Conservation (phyloP, 768 basidiomycete genomes). For the Neoboletus magnificus region DNA sequence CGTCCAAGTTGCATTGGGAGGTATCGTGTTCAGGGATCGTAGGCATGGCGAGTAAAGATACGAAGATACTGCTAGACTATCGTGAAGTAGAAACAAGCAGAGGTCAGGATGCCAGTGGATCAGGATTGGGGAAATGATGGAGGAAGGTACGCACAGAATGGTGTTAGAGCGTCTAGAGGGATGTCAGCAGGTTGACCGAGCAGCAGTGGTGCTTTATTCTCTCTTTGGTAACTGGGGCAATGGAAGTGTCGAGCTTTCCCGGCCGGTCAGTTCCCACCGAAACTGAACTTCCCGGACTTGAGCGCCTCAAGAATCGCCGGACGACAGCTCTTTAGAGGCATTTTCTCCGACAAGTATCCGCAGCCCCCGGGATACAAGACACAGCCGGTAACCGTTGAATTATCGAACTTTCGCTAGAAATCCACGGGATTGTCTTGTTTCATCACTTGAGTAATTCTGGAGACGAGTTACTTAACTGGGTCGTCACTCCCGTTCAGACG, state of each 20-base stretch:
- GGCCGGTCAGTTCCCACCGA: constrained; percentile 30
- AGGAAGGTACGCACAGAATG: constrained; percentile 17
- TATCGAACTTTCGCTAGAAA: constrained; percentile 3
- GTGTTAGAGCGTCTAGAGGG: constrained; percentile 28
- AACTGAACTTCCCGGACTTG: constrained; percentile 12
- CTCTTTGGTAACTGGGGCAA: constrained; percentile 34
- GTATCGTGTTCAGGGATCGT: constrained; percentile 28
- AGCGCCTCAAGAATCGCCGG: constrained; percentile 14
- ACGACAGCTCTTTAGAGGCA: constrained; percentile 5
- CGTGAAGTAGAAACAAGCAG: not conserved
- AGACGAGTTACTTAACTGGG: not conserved
- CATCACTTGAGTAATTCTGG: not conserved
- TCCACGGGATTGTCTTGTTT: constrained; percentile 3
- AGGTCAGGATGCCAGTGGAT: constrained; percentile 10
- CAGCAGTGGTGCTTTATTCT: constrained; percentile 31
- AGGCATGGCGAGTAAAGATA: constrained; percentile 19
- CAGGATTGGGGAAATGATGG: constrained; percentile 6
- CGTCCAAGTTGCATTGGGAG: constrained; percentile 29
- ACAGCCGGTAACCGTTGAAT: constrained; percentile 5
- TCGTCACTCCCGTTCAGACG: not conserved
- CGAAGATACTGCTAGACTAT: not conserved
- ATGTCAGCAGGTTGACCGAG: constrained; percentile 22
- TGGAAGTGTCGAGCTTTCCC: constrained; percentile 26
- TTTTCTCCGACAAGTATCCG: constrained; percentile 10
- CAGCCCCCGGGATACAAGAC: constrained; percentile 4